phyloP scores from a whole-genome alignment of 257 asterid genomes.

The Prunella vulgaris region DNA sequence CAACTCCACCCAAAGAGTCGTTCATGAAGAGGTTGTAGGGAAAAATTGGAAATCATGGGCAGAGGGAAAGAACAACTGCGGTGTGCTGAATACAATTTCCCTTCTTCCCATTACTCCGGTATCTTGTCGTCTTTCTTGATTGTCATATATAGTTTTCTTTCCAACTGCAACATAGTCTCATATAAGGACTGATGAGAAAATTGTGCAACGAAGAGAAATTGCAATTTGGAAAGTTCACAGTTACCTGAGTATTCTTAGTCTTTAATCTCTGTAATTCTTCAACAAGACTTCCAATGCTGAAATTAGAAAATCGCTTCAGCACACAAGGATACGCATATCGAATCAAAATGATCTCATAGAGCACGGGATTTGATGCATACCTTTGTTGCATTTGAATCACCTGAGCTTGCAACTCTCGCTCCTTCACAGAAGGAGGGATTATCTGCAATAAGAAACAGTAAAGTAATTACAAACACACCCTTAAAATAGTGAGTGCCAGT shows the following conservation, averaged over 20 bases:
- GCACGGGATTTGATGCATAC: slow-evolving; percentile 31
- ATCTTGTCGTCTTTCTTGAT: slow-evolving; percentile 48
- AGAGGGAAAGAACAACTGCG: neutral
- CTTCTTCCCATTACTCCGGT: slow-evolving; percentile 21
- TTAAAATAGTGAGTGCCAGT: neutral
- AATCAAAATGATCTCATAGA: neutral
- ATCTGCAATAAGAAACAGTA: slow-evolving; percentile 31
- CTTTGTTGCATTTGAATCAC: slow-evolving; percentile 88
- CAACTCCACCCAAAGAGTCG: neutral
- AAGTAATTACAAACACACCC: neutral
- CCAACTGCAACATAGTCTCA: slow-evolving; percentile 45
- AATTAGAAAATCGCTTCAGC: slow-evolving; percentile 29
- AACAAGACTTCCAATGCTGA: slow-evolving; percentile 71
- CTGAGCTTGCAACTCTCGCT: slow-evolving; percentile 73
- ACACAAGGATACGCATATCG: neutral
- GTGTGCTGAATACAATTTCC: neutral
- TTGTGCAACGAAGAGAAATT: neutral
- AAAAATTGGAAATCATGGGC: neutral
- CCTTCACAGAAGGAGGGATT: slow-evolving; percentile 40
- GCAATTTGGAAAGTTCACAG: neutral
- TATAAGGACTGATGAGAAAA: neutral
- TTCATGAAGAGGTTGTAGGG: neutral
- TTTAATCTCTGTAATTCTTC: slow-evolving; percentile 84
- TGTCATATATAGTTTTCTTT: slow-evolving; percentile 44
- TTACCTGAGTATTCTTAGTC: slow-evolving; percentile 65